Base-by-base conservation (phyloP, 768 basidiomycete species). In the Ramaria sp. region DNA sequence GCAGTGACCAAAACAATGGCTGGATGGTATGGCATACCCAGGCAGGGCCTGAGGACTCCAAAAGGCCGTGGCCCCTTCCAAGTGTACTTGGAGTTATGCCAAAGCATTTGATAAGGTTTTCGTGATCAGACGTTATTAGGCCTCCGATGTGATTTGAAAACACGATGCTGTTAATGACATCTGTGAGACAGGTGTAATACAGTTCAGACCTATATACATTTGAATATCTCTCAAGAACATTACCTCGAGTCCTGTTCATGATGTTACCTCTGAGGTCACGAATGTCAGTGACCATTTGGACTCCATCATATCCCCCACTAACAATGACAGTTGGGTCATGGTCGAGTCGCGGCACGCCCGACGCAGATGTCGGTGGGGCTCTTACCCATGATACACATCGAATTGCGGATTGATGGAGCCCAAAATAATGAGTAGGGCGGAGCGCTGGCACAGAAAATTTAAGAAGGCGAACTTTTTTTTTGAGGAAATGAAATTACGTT, bases 261-360 rank as follows among this genome's bases (percentile, higher is more conserved):
- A 83, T 75, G 39, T 79, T 80, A 0, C 81, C 79, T 53, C 73
- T 73, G 3, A 76, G 75, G 13, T 90, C 85, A 2, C 88, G 74
- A 38, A 91, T 77, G 63, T 96, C 93, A 0, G 81, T 83, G 62
- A 91, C 63, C 58, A 80, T 79, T 43, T 83, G 78, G 55, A 81
- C 72, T 1, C 91, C 92, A 59, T 95, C 90, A 58, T 88, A 87
- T 0, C 88, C 88, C 0, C 82, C 85, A 58, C 82, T 85, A 5
- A 80, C 78, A 52, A 94, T 76, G 24, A 88, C 73, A 0, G 79
- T 83, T 0, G 91, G 88, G 62, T 88, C 77, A 42, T 70, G 73
- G 30, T 77, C 72, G 0, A 70, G 60, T 8, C 70, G 70, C 4
- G 72, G 67, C 1, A 61, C 62, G 2, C 83, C 85, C 0, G 70